phyloP scores from a whole-genome alignment of 345 rosid species.

The Carallia pectinifolia region DNA sequence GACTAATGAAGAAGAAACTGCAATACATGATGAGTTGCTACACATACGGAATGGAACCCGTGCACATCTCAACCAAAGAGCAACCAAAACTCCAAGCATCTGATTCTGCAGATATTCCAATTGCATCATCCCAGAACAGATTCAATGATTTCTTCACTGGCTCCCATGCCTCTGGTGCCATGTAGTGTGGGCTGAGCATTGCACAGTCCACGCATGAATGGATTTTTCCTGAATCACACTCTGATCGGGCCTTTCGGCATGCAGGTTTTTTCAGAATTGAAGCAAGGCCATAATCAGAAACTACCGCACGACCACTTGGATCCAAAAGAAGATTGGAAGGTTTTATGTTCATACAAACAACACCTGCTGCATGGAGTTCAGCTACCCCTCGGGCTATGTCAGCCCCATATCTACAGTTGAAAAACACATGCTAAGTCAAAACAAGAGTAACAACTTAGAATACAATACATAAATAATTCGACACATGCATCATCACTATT shows the following conservation, averaged over 20 bases:
- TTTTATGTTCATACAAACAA: conserved; percentile 90
- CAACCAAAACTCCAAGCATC: conserved; percentile 99
- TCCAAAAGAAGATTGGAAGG: conserved; percentile 96
- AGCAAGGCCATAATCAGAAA: conserved; percentile 94
- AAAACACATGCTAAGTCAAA: conserved; percentile 26
- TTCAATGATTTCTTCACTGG: conserved; percentile 84
- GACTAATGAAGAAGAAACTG: conserved; percentile 14
- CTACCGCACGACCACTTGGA: conserved; percentile 74
- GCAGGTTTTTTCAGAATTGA: conserved; percentile 82
- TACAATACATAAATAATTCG: background rate
- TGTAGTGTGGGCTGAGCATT: conserved; percentile 83
- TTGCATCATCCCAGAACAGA: conserved; percentile 91
- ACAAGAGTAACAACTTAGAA: background rate
- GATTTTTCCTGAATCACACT: conserved; percentile 58
- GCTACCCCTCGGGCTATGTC: conserved; percentile 91
- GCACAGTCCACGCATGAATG: conserved; percentile 86
- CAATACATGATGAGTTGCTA: conserved; percentile 19
- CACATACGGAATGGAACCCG: conserved; percentile 95
- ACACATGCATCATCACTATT: too few relatives aligned
- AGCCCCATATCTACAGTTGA: conserved; percentile 82
- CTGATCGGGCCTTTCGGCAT: conserved; percentile 66
- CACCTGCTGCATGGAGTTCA: conserved; percentile 98
- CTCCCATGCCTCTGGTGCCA: conserved; percentile 99
- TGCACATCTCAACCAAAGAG: conserved; percentile 98
- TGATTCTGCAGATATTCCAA: conserved; percentile 81